Conservation (phyloP, 176 grass and related monocot species). For the Phyllostachys edulis region DNA sequence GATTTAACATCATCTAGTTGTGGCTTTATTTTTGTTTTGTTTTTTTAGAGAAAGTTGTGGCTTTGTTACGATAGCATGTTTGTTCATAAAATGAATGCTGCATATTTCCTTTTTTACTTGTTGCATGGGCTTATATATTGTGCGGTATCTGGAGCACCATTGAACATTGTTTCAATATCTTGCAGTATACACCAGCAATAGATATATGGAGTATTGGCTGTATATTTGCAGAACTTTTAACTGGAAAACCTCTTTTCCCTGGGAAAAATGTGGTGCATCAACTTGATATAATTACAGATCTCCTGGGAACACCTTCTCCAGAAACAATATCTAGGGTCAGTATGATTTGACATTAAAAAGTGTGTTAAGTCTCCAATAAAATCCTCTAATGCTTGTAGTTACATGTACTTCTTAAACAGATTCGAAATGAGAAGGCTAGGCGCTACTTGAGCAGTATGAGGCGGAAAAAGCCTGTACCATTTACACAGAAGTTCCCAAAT, state of each 20-base stretch:
- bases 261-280: conserved; percentile 98
- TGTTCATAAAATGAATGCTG: not conserved
- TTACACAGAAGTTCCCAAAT: conserved; percentile 81
- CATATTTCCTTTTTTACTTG: not conserved
- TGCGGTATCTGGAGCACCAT: not conserved
- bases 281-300: conserved; percentile 91
- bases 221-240: conserved; percentile 91
- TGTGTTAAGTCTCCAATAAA: not conserved
- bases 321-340: conserved; percentile 85
- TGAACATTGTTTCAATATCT: conserved; percentile 20
- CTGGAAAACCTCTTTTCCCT: conserved; percentile 91
- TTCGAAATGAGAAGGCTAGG: conserved; percentile 93
- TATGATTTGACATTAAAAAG: conserved; percentile 24
- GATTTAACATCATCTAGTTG: not conserved
- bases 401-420: conserved; percentile 43
- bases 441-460: conserved; percentile 91
- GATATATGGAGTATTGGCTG: conserved; percentile 99
- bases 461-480: conserved; percentile 69
- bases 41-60: not conserved
- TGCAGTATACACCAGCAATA: conserved; percentile 95
- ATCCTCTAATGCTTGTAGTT: conserved; percentile 11
- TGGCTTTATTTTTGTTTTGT: not conserved
- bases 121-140: conserved; percentile 10
- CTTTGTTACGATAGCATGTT: not conserved
- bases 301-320: conserved; percentile 80